Conservation (phyloP, 805 yeast species). For the Candida glaebosa region DNA sequence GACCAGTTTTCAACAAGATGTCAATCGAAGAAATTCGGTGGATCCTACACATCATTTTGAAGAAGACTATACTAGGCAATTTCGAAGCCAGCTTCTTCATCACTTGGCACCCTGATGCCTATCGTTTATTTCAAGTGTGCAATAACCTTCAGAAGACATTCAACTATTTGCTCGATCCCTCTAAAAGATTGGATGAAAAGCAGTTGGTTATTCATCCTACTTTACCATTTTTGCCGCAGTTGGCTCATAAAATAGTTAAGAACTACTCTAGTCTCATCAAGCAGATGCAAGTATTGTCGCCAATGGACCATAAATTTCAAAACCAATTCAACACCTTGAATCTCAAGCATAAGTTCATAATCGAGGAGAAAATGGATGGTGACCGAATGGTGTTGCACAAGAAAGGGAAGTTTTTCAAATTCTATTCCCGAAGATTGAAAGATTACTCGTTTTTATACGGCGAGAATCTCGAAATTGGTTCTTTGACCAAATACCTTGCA, state of each 20-base stretch:
- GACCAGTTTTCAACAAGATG: slow-evolving; percentile 50
- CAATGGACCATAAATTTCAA: slow-evolving; percentile 16
- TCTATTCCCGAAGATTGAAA: slow-evolving; percentile 63
- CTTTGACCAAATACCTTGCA: slow-evolving; percentile 50
- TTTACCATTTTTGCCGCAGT: slow-evolving; percentile 72
- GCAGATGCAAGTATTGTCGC: slow-evolving; percentile 35
- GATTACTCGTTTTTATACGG: slow-evolving; percentile 78
- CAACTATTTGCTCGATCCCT: slow-evolving; percentile 49
- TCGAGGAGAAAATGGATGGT: slow-evolving; percentile 94
- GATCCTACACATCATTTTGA: slow-evolving; percentile 64
- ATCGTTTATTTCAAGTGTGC: slow-evolving; percentile 59
- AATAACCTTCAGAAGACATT: slow-evolving; percentile 61
- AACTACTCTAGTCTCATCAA: slow-evolving; percentile 40
- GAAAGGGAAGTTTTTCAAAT: slow-evolving; percentile 40
- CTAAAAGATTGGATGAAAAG: slow-evolving; percentile 35
- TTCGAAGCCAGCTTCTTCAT: slow-evolving; percentile 56
- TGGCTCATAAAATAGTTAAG: slow-evolving; percentile 53
- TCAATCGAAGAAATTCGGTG: slow-evolving; percentile 62
- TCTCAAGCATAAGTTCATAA: slow-evolving; percentile 42
- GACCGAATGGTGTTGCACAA: slow-evolving; percentile 82
- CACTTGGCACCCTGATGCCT: slow-evolving; percentile 79
- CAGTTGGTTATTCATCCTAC: slow-evolving; percentile 43
- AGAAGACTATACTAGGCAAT: slow-evolving; percentile 55
- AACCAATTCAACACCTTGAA: slow-evolving; percentile 12
- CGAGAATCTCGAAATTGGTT: slow-evolving; percentile 42